Evolutionary conservation across 352 stramenopile species (phyloP), one percentile per base, ranked within the genome.

Genomic region (Phytophthora meadii): DNA sequence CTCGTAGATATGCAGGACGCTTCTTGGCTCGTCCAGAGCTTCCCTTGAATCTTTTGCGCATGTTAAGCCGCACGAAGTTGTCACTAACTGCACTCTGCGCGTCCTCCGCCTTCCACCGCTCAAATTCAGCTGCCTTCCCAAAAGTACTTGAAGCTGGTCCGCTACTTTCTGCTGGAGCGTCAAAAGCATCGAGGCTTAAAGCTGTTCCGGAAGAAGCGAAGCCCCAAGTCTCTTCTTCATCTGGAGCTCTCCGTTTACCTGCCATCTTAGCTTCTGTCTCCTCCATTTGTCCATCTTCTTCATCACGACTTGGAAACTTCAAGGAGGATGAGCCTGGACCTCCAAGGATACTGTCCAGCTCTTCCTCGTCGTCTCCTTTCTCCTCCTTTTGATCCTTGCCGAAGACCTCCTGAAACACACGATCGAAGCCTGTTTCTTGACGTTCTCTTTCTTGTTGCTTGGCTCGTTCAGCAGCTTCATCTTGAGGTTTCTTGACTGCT

Each of bases 61-160:
- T 92, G 52, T 91, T 87, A 5, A 93, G 76, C 32, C 78, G 77
- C 22, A 95, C 82, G 62, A 92, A 95, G 58, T 95, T 95, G 67
- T 88, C 76, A 59, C 83, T 89, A 10, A 94, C 80, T 2, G 54
- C 49, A 53, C 77, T 76, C 28, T 72, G 77, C 9, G 59, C 64
- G 15, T 85, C 68, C 42, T 88, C 82, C 5, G 80, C 69, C 54
- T 93, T 93, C 72, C 76, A 93, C 1, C 71, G 71, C 34, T 75
- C 70, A 59, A 92, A 90, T 25, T 74, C 68, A 17, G 57, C 63
- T 8, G 49, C 46, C 22, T 75, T 74, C 15, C 45, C 46, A 37
- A 52, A 37, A 5, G 2, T 40, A 47, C 24, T 28, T 17, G 40
- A 41, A 19, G n/a, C 9, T n/a, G 17, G 8, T 2, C 22, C 27